Evolutionary conservation across 1,284 basidiomycete species (phyloP), one percentile per base, ranked within the genome.

Genomic region (Cryptococcus sp.): DNA sequence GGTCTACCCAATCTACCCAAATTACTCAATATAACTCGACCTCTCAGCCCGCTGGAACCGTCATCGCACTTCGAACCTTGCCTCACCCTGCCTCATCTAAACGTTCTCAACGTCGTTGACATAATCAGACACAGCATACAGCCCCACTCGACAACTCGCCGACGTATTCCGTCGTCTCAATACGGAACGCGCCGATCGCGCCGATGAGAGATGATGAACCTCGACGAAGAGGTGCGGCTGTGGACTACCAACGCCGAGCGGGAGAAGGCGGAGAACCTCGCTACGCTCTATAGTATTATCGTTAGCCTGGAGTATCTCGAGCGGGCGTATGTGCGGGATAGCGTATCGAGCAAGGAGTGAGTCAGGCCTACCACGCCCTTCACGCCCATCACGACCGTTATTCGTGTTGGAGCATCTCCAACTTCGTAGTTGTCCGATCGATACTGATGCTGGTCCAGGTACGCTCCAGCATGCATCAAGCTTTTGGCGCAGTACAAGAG

Each of bases 401-500:
- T 17, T 42, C 15, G 42, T n/a, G 42, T 45, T 22, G 42, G 42
- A 45, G 5, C n/a, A 45, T 22, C n/a, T 5, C 3, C 41, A 42
- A 42, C 41, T 3, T 45, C 42, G 42, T 15, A 1, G 5, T 3
- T 46, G 35, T 48, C 16, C 47, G 41, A 27, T 53, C 5, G 19
- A 53, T 40, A 23, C 31, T 48, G 39, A 53, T 20, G 59, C 1
- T 52, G 25, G 17, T 22, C 31, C 84, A 94, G 92, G 82, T 99
- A 99, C 78, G 93, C 93, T 58, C 93, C 93, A 58, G 93, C 93
- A 64, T 99, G 95, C 75, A 92, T 91, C 17, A 84, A 91, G 47
- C 80, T 99, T 19, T 80, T 99, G 10, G 91, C 90, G 16, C 94
- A 98, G 79, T 98, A 94, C 82, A 97, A 97, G 85, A 96, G 93